These are phyloP conservation scores for Aureobasidium sp. DNA, from an alignment of 2,329 filamentous ascomycete genomes.

Conservation along the genomic window DNA sequence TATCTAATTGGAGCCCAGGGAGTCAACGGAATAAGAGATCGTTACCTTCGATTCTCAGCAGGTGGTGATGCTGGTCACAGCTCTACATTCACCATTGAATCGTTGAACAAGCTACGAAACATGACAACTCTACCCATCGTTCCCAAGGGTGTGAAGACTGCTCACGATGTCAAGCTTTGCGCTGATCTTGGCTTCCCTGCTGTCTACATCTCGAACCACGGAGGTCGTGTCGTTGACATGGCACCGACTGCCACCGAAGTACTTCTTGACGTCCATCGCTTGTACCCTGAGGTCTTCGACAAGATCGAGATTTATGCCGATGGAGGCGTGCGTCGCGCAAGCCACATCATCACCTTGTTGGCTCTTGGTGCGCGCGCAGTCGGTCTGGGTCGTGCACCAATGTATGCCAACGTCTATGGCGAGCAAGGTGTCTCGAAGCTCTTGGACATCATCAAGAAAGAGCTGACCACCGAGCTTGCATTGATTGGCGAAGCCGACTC, in stretches of 20 bases:
- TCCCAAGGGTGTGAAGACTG: conserved; percentile 33
- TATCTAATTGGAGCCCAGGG: conserved; percentile 15
- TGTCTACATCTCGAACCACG: conserved; percentile 35
- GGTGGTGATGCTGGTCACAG: conserved; percentile 24
- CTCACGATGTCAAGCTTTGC: conserved; percentile 30
- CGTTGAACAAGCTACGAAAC: conserved; percentile 28
- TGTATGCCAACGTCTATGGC: conserved; percentile 48
- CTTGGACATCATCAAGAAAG: conserved; percentile 42
- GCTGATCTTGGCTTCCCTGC: conserved; percentile 30
- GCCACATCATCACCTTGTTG: conserved; percentile 31
- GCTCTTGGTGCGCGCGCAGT: conserved; percentile 32
- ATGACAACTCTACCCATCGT: conserved; percentile 32
- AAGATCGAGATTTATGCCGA: conserved; percentile 33
- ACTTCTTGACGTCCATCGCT: conserved; percentile 64
- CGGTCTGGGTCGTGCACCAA: conserved; percentile 41
- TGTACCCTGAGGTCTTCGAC: conserved; percentile 31
- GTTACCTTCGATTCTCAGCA: conserved; percentile 26
- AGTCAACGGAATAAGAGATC: conserved; percentile 30
- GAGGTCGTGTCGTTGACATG: conserved; percentile 34
- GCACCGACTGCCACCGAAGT: conserved; percentile 63
- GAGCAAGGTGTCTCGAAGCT: conserved; percentile 52
- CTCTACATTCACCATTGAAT: conserved; percentile 28
- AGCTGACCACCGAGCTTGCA: conserved; percentile 29
- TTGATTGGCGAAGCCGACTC: conserved; percentile 18
- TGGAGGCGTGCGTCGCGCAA: conserved; percentile 32